These are phyloP conservation scores for Usnea hakonensis DNA, from an alignment of 495 filamentous ascomycete species.

Conservation along the genomic window DNA sequence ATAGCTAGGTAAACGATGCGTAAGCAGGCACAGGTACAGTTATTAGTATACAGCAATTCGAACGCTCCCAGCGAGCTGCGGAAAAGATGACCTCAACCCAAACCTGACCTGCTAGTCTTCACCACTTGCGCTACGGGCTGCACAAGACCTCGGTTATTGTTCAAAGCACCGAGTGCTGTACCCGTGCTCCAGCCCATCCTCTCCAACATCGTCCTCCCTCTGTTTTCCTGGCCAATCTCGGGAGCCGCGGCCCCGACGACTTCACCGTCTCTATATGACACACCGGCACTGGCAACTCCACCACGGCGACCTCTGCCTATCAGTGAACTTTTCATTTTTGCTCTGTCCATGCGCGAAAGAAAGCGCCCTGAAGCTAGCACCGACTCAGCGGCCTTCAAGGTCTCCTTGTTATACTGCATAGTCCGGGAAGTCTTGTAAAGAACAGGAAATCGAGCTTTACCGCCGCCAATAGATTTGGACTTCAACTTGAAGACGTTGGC, in stretches of 20 bases:
- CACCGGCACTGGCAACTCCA: conserved; percentile 37
- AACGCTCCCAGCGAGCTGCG: neutral
- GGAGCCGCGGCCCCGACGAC: conserved; percentile 77
- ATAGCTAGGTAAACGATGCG: neutral
- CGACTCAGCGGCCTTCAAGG: conserved; percentile 34
- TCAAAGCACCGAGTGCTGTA: conserved; percentile 70
- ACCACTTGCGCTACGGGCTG: conserved; percentile 82
- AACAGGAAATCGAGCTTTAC: conserved; percentile 63
- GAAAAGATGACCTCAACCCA: conserved; percentile 52
- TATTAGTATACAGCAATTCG: conserved; percentile 3
- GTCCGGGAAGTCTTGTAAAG: conserved; percentile 67
- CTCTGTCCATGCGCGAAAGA: conserved; percentile 30
- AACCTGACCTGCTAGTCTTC: conserved; percentile 74
- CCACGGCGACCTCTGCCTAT: conserved; percentile 26
- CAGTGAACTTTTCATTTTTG: conserved; percentile 13
- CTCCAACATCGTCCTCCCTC: conserved; percentile 80
- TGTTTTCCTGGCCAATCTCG: conserved; percentile 77
- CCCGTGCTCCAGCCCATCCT: conserved; percentile 96
- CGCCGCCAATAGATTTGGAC: conserved; percentile 74
- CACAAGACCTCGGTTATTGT: conserved; percentile 76
- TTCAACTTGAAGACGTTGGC: conserved; percentile 65
- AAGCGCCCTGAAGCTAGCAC: conserved; percentile 40
- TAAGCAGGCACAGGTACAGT: neutral
- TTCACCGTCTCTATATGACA: conserved; percentile 75
- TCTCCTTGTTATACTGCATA: conserved; percentile 40